phyloP scores from a whole-genome alignment of 352 stramenopile species.

The Pythium folliculosum region DNA sequence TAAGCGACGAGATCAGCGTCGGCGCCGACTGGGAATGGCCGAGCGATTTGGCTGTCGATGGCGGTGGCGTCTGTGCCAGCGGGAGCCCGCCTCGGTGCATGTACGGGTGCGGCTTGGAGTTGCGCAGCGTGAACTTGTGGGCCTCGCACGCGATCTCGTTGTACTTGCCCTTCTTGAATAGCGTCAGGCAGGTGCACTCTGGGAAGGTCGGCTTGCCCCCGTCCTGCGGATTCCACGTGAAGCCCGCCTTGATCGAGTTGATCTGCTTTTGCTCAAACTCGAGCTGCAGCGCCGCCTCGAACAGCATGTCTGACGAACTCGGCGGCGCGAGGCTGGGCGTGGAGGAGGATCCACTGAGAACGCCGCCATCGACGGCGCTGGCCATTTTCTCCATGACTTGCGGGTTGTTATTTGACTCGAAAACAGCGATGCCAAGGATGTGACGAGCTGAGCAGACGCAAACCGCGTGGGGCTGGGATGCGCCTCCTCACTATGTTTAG shows the following conservation, averaged over 20 bases:
- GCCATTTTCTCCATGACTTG: background rate
- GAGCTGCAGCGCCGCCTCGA: slow-evolving; percentile 22
- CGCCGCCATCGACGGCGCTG: background rate
- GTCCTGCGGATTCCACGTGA: background rate
- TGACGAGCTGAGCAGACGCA: no score
- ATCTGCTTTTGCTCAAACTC: slow-evolving; percentile 23
- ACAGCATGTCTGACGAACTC: slow-evolving; percentile 7
- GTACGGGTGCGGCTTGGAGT: slow-evolving; percentile 47
- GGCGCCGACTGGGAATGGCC: slow-evolving; percentile 19
- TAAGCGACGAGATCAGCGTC: slow-evolving; percentile 2
- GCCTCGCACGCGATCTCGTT: slow-evolving; percentile 46
- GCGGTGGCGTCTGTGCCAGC: background rate
- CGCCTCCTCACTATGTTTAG: slow-evolving; percentile 1
- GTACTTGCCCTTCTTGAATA: slow-evolving; percentile 54
- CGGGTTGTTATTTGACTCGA: background rate
- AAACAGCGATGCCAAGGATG: background rate
- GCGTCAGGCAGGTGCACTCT: slow-evolving; percentile 48
- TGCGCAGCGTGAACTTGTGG: slow-evolving; percentile 62
- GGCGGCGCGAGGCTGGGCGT: background rate
- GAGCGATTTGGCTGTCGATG: background rate
- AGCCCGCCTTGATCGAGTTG: slow-evolving; percentile 15
- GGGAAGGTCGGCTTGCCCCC: slow-evolving; percentile 13
- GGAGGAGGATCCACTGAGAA: background rate
- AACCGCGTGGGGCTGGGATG: no score
- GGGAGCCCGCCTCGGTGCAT: slow-evolving; percentile 12